Evolutionary conservation across 2,329 filamentous ascomycete genomes (phyloP).

Genomic region (Penicillium sp.): DNA sequence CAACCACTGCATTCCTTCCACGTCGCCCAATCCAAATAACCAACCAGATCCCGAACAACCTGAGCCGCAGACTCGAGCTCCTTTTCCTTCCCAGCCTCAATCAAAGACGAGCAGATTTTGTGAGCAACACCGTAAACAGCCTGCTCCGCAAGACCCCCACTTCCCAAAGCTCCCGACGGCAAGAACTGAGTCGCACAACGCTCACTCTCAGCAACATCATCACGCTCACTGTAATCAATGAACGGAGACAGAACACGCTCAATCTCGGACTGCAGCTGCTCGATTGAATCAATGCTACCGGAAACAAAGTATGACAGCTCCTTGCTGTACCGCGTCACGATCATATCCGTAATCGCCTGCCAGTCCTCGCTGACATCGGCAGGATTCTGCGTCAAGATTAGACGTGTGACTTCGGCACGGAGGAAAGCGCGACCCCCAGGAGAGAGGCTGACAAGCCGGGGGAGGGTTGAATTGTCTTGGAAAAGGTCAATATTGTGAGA

Average conservation of each 20-base stretch:
- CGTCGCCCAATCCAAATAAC: conserved; percentile 57
- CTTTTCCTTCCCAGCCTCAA: conserved; percentile 21
- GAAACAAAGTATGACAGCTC: conserved; percentile 47
- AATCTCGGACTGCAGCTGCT: conserved; percentile 29
- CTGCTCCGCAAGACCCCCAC: conserved; percentile 22
- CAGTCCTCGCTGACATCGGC: conserved; percentile 51
- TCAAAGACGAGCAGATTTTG: conserved; percentile 34
- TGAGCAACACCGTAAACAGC: conserved; percentile 32
- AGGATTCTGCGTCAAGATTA: conserved; percentile 39
- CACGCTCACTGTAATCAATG: conserved; percentile 34
- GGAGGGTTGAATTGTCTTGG: conserved; percentile 33
- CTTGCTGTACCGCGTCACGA: conserved; percentile 61
- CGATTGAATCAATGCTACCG: conserved; percentile 21
- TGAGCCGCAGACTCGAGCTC: conserved; percentile 27
- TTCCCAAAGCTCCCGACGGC: conserved; percentile 14
- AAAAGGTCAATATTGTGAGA: conserved; percentile 45
- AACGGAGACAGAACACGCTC: conserved; percentile 33
- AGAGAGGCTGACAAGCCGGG: conserved; percentile 38
- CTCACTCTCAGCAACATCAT: conserved; percentile 27
- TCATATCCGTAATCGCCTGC: conserved; percentile 66
- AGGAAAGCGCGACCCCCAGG: conserved; percentile 36
- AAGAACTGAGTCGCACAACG: conserved; percentile 39
- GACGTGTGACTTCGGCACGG: conserved; percentile 45
- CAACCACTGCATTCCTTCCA: conserved; percentile 61
- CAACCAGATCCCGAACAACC: conserved; percentile 43